phyloP scores from a whole-genome alignment of 768 basidiomycete species.

The Termitomyces sp. region DNA sequence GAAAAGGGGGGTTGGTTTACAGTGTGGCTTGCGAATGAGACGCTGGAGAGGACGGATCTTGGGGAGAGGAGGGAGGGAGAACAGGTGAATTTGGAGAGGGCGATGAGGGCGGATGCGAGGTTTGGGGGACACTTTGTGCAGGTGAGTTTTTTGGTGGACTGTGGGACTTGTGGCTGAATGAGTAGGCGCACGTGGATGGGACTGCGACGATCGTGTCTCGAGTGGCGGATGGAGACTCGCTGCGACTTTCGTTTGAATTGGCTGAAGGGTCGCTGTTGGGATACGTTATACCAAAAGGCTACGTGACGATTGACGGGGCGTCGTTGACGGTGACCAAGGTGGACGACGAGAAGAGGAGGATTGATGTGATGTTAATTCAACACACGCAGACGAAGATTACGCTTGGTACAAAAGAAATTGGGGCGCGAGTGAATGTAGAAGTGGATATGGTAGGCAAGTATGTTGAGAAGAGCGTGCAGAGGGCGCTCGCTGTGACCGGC shows the following conservation, averaged over 20 bases:
- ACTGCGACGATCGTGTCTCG: constrained; percentile 72
- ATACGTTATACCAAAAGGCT: constrained; percentile 92
- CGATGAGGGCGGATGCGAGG: constrained; percentile 85
- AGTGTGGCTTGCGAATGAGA: constrained; percentile 96
- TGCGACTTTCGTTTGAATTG: constrained; percentile 79
- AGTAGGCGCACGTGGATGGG: constrained; percentile 88
- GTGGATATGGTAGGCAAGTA: constrained; percentile 94
- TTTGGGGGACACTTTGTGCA: constrained; percentile 99
- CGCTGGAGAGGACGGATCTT: constrained; percentile 83
- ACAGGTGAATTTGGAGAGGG: constrained; percentile 88
- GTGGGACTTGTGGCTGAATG: not conserved
- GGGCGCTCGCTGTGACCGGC: constrained; percentile 31
- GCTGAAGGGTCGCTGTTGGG: constrained; percentile 57
- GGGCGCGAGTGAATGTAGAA: constrained; percentile 89
- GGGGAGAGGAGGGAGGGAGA: constrained; percentile 78
- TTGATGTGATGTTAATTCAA: constrained; percentile 92
- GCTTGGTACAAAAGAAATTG: constrained; percentile 65
- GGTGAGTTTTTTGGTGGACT: constrained; percentile 33
- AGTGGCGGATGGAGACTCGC: constrained; percentile 77
- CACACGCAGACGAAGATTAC: constrained; percentile 91
- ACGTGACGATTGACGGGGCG: constrained; percentile 89
- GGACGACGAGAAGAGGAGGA: constrained; percentile 51
- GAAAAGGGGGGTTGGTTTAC: constrained; percentile 77
- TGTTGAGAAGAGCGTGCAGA: constrained; percentile 79
- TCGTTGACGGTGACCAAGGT: constrained; percentile 89